A percentile compares a stretch with the other conserved stretches of the same genome.
phyloP scores from a whole-genome alignment of 306 rosid genomes.

The Spatholobus suberectus region DNA sequence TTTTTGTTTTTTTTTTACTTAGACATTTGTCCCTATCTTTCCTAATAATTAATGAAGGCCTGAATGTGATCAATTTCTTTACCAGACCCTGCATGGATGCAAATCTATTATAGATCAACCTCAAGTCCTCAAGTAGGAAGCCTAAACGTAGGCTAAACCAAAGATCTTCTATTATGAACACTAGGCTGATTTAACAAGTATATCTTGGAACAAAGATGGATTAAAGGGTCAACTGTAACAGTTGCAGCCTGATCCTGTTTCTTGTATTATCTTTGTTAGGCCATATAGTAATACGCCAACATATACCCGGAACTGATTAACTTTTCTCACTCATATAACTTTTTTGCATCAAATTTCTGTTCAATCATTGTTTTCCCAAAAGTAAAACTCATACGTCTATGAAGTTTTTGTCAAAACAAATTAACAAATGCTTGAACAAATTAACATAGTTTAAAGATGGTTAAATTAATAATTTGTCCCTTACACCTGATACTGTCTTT shows the following conservation, averaged over 20 bases:
- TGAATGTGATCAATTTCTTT: conserved; percentile 25
- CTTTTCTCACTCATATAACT: neutral
- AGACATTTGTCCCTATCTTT: conserved; percentile 22
- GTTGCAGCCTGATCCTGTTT: neutral
- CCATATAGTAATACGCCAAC: neutral
- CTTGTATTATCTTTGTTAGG: conserved; percentile 8
- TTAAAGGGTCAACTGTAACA: conserved; percentile 31
- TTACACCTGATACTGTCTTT: neutral
- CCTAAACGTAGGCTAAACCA: neutral
- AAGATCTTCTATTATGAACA: neutral
- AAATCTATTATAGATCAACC: conserved; percentile 30
- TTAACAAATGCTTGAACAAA: neutral
- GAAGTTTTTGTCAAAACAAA: neutral
- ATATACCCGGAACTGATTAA: neutral
- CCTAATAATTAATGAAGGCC: neutral
- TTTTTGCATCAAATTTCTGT: neutral
- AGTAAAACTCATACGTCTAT: neutral
- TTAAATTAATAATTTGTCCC: neutral
- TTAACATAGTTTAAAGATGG: neutral
- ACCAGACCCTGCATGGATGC: conserved; percentile 6
- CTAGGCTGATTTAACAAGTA: conserved; percentile 14
- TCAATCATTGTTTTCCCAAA: neutral
- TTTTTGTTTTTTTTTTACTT: neutral
- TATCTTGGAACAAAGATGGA: neutral
- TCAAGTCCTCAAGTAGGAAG: neutral